Percentiles rank a stretch among this genome's conserved stretches.
Conservation (phyloP, 371 early-diverging fungal species). For the Nematocida sp. region DNA sequence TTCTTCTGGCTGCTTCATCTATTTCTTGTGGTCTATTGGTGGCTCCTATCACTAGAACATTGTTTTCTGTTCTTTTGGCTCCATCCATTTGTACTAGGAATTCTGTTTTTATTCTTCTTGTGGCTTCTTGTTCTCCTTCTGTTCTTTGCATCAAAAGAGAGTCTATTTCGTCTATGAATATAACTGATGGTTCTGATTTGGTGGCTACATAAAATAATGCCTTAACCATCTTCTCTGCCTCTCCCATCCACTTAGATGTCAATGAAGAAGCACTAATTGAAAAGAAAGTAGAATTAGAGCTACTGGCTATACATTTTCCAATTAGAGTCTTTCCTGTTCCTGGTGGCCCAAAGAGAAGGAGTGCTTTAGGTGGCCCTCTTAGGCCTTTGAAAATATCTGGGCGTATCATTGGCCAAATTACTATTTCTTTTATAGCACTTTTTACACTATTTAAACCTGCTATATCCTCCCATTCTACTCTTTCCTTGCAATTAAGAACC, state of each 20-base stretch:
- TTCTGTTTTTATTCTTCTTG: constrained; percentile 77
- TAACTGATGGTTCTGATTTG: constrained; percentile 74
- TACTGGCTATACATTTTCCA: constrained; percentile 80
- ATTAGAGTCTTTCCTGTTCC: constrained; percentile 85
- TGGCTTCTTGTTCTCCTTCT: constrained; percentile 79
- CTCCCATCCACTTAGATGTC: constrained; percentile 87
- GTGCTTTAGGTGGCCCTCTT: constrained; percentile 76
- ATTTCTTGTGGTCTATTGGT: constrained; percentile 74
- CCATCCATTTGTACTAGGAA: constrained; percentile 77
- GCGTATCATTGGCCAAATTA: constrained; percentile 74
- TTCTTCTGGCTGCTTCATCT: constrained; percentile 75
- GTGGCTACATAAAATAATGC: constrained; percentile 81
- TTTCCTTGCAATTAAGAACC: constrained; percentile 8
- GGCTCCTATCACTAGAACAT: constrained; percentile 75
- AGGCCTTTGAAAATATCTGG: constrained; percentile 77
- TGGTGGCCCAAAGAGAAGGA: constrained; percentile 65
- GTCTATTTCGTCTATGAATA: constrained; percentile 81
- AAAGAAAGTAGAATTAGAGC: constrained; percentile 81
- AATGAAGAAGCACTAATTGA: constrained; percentile 76
- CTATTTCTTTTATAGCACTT: constrained; percentile 71
- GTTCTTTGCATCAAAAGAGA: constrained; percentile 76
- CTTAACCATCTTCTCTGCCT: constrained; percentile 86
- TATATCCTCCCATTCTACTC: constrained; percentile 72
- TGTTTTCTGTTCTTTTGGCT: constrained; percentile 69
- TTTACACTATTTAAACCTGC: constrained; percentile 81